Conservation (phyloP, 306 rosid genomes). For the Trifolium dubium region DNA sequence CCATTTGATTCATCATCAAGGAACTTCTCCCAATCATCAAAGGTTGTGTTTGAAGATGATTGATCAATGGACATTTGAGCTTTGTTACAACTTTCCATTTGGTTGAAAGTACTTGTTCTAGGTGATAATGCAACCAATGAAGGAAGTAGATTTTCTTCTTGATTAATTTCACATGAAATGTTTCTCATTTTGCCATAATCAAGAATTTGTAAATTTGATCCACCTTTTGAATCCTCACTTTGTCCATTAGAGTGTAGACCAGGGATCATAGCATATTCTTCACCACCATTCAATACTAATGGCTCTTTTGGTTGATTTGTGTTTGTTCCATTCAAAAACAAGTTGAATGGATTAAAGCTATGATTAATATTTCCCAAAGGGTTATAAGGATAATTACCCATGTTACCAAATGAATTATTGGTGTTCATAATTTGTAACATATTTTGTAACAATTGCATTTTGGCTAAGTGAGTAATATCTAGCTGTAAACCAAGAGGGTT, state of each 20-base stretch:
- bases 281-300: slow-evolving; percentile 29
- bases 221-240: slow-evolving; percentile 44
- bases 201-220: slow-evolving; percentile 33
- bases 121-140: slow-evolving; percentile 53
- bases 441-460: slow-evolving; percentile 65
- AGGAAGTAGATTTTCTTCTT: slow-evolving; percentile 53
- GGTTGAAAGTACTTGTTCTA: slow-evolving; percentile 37
- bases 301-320: slow-evolving; percentile 42
- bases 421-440: slow-evolving; percentile 57
- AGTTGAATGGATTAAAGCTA: slow-evolving; percentile 47
- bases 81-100: slow-evolving; percentile 44
- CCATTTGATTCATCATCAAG: slow-evolving; percentile 60
- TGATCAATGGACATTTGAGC: slow-evolving; percentile 36
- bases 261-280: slow-evolving; percentile 40
- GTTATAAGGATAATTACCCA: slow-evolving; percentile 38
- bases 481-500: slow-evolving; percentile 56
- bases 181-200: slow-evolving; percentile 36
- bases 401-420: slow-evolving; percentile 44
- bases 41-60: slow-evolving; percentile 49
- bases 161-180: slow-evolving; percentile 33
- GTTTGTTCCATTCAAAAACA: slow-evolving; percentile 27
- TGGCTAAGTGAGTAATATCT: slow-evolving; percentile 66
- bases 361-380: slow-evolving; percentile 39
- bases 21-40: slow-evolving; percentile 77
- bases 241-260: slow-evolving; percentile 40